Percentiles rank a stretch among this genome's conserved stretches.
phyloP scores from a whole-genome alignment of 108 stramenopile species.

The Pseudonitzschia delicatissima region DNA sequence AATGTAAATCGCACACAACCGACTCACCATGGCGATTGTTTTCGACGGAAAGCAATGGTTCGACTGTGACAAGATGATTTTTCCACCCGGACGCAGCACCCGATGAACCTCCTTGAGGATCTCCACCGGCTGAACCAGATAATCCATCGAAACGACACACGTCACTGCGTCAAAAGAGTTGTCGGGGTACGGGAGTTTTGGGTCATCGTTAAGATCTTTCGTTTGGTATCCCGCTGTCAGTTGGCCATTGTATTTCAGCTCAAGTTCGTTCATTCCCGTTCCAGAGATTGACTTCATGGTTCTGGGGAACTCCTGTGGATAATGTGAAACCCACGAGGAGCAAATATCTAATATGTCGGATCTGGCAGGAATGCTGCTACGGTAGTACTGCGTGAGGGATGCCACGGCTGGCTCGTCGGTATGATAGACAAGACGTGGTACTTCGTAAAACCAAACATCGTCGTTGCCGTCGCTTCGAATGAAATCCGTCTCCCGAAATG shows the following conservation, averaged over 20 bases:
- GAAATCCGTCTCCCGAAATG: slow-evolving; percentile 79
- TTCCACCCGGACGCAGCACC: slow-evolving; percentile 88
- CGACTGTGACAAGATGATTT: slow-evolving; percentile 87
- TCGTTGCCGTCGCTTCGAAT: slow-evolving; percentile 75
- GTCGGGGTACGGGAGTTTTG: slow-evolving; percentile 72
- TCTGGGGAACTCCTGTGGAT: slow-evolving; percentile 71
- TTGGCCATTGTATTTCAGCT: slow-evolving; percentile 90
- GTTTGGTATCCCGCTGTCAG: slow-evolving; percentile 82
- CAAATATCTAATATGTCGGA: slow-evolving; percentile 92
- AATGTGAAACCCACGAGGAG: slow-evolving; percentile 91
- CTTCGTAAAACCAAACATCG: slow-evolving; percentile 84
- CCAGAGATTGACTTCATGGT: slow-evolving; percentile 74
- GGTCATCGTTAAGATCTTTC: slow-evolving; percentile 83
- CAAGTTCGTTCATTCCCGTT: slow-evolving; percentile 87
- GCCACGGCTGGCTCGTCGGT: slow-evolving; percentile 90
- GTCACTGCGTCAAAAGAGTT: slow-evolving; percentile 90
- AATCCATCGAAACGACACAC: slow-evolving; percentile 94
- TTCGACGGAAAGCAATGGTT: slow-evolving; percentile 95
- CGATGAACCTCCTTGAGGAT: slow-evolving; percentile 87
- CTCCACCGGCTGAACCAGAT: slow-evolving; percentile 82
- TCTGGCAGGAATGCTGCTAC: slow-evolving; percentile 65
- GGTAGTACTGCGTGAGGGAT: slow-evolving; percentile 87
- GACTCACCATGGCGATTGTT: slow-evolving; percentile 78
- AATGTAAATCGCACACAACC: not conserved
- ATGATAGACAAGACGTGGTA: slow-evolving; percentile 89